Evolutionary conservation across 2,329 filamentous ascomycete genomes (phyloP).

Genomic region (Penicillium nordicum): DNA sequence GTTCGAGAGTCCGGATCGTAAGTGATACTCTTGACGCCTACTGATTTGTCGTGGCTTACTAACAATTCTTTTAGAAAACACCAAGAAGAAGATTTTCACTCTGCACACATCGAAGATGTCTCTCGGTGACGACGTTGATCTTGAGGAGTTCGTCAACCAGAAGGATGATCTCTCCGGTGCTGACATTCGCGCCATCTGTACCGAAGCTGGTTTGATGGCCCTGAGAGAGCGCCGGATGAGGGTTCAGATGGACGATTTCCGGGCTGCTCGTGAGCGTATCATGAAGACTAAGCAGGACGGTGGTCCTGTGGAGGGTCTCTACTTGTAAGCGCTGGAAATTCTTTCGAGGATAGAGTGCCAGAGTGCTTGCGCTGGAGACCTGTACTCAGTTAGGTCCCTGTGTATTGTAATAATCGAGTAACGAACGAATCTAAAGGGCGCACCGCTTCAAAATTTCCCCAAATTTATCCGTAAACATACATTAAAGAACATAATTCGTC

Average conservation of each 20-base stretch:
- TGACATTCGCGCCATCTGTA: constrained; percentile 98
- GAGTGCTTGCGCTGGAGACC: constrained; percentile 2
- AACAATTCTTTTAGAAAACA: constrained; percentile 61
- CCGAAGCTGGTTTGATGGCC: constrained; percentile 91
- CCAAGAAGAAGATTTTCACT: constrained; percentile 95
- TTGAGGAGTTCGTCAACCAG: constrained; percentile 97
- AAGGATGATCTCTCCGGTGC: constrained; percentile 97
- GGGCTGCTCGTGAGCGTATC: constrained; percentile 85
- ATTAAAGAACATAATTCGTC: neutral
- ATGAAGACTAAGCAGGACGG: constrained; percentile 98
- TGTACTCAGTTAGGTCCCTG: constrained; percentile 10
- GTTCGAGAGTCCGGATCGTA: constrained; percentile 68
- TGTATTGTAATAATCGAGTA: constrained; percentile 28
- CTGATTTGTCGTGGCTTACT: constrained; percentile 10
- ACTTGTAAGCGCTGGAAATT: constrained; percentile 65
- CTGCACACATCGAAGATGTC: constrained; percentile 99
- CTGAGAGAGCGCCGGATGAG: constrained; percentile 93
- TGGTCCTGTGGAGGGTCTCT: constrained; percentile 88
- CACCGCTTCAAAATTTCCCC: neutral
- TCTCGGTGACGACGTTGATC: constrained; percentile 89
- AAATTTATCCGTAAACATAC: neutral
- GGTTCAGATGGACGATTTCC: constrained; percentile 98
- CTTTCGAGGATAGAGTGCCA: constrained; percentile 4
- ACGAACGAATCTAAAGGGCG: constrained; percentile 12
- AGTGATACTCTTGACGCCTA: constrained; percentile 27